Conservation (phyloP, 441 rosid genomes). For the Omphalea diandra region DNA sequence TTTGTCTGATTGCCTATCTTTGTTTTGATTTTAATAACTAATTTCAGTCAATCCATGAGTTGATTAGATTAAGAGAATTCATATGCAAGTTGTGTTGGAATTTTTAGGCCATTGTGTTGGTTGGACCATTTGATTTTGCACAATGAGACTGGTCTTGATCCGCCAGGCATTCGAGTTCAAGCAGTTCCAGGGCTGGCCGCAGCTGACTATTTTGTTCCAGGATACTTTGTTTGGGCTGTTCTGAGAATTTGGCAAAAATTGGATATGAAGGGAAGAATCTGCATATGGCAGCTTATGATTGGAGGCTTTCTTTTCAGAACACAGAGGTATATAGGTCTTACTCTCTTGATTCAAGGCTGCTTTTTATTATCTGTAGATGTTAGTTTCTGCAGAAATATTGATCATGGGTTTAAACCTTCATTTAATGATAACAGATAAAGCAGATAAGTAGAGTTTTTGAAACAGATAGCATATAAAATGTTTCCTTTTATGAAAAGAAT, state of each 20-base stretch:
- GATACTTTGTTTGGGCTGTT: slow-evolving; percentile 69
- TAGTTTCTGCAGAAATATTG: background rate
- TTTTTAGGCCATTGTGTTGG: slow-evolving; percentile 60
- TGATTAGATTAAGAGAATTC: background rate
- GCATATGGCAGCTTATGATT: slow-evolving; percentile 75
- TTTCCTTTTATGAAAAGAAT: background rate
- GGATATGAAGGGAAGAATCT: slow-evolving; percentile 69
- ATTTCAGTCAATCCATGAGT: background rate
- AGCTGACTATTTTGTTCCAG: slow-evolving; percentile 53
- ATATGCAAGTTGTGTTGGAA: slow-evolving; percentile 1
- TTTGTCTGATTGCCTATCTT: background rate
- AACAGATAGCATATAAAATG: background rate
- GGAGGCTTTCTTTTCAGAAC: slow-evolving; percentile 82
- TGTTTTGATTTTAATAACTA: background rate
- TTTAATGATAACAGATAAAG: too few species aligned
- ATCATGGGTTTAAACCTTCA: too few species aligned
- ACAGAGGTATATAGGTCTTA: slow-evolving; percentile 48
- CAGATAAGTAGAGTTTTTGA: too few species aligned
- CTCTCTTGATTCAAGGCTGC: background rate
- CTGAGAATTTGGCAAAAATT: slow-evolving; percentile 64
- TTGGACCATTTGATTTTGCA: slow-evolving; percentile 62
- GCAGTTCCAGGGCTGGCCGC: slow-evolving; percentile 56
- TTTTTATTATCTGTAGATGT: background rate
- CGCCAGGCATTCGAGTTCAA: slow-evolving; percentile 55
- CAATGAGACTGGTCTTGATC: slow-evolving; percentile 71